These are phyloP conservation scores for Pseudognaphalium luteoalbum DNA, from an alignment of 129 eudicot genomes.

Conservation along the genomic window DNA sequence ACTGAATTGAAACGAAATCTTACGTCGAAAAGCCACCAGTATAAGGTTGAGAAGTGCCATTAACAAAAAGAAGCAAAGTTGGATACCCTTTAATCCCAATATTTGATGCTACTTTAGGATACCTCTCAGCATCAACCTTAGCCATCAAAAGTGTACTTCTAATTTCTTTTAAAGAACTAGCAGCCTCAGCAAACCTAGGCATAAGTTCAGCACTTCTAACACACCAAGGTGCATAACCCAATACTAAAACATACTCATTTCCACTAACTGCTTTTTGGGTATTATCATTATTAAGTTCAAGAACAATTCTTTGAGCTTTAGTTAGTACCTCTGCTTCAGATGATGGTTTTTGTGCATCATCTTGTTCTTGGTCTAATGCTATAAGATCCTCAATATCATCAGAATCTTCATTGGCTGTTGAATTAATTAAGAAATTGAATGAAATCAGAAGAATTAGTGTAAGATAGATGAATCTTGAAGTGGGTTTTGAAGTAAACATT, in stretches of 20 bases:
- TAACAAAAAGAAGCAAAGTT: conserved; percentile 69
- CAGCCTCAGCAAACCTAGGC: conserved; percentile 97
- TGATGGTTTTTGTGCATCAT: conserved; percentile 27
- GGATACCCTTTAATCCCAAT: conserved; percentile 91
- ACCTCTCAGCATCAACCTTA: conserved; percentile 78
- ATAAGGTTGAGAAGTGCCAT: conserved; percentile 69
- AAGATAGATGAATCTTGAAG: conserved; percentile 44
- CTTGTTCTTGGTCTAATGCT: conserved; percentile 71
- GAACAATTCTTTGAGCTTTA: conserved; percentile 72
- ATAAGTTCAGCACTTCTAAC: conserved; percentile 84
- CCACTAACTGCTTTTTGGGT: conserved; percentile 47
- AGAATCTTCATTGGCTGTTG: conserved; percentile 35
- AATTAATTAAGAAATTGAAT: conserved; percentile 27
- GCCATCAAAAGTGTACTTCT: conserved; percentile 51
- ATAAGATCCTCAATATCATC: conserved; percentile 71
- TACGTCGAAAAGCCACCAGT: conserved; percentile 85
- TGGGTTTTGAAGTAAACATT: conserved; percentile 53
- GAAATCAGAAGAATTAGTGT: conserved; percentile 44
- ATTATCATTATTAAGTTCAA: conserved; percentile 66
- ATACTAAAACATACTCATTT: conserved; percentile 67
- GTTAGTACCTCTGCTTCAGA: conserved; percentile 72
- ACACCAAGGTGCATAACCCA: conserved; percentile 97
- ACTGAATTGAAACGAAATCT: conserved; percentile 14
- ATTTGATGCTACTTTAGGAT: conserved; percentile 69
- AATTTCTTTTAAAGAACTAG: conserved; percentile 53